Conservation (phyloP, 129 eudicot species). For the Saposhnikovia divaricata region DNA sequence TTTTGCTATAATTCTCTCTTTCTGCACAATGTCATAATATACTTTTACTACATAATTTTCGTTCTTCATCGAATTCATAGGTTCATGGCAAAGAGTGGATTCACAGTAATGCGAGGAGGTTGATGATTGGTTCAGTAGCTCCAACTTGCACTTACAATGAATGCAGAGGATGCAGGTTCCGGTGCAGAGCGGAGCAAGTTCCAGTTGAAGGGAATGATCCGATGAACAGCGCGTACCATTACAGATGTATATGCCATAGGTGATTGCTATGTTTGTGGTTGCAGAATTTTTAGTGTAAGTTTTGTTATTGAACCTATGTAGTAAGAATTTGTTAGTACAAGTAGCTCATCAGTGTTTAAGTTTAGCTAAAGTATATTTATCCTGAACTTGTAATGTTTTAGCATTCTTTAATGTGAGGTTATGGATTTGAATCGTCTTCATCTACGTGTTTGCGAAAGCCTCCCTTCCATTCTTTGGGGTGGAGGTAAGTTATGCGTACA, state of each 20-base stretch:
- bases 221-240: conserved; percentile 77
- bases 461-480: too few species aligned
- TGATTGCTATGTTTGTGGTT: conserved; percentile 12
- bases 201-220: conserved; percentile 97
- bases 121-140: conserved; percentile 77
- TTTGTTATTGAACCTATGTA: neutral
- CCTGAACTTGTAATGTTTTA: neutral
- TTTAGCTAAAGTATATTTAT: neutral
- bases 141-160: conserved; percentile 91
- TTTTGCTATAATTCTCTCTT: neutral
- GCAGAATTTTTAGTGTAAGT: neutral
- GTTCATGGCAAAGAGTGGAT: conserved; percentile 23
- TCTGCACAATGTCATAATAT: neutral
- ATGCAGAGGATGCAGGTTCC: conserved; percentile 75
- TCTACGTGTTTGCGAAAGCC: neutral
- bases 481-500: neutral
- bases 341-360: neutral
- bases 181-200: conserved; percentile 89
- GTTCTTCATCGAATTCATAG: conserved; percentile 1
- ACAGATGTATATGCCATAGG: conserved; percentile 94
- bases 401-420: neutral
- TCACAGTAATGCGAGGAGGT: conserved; percentile 28
- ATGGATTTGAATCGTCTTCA: neutral
- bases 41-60: neutral
- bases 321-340: conserved; percentile 2